Evolutionary conservation across 2,329 filamentous ascomycete genomes (phyloP).

Genomic region (Triangularia verruculosa): DNA sequence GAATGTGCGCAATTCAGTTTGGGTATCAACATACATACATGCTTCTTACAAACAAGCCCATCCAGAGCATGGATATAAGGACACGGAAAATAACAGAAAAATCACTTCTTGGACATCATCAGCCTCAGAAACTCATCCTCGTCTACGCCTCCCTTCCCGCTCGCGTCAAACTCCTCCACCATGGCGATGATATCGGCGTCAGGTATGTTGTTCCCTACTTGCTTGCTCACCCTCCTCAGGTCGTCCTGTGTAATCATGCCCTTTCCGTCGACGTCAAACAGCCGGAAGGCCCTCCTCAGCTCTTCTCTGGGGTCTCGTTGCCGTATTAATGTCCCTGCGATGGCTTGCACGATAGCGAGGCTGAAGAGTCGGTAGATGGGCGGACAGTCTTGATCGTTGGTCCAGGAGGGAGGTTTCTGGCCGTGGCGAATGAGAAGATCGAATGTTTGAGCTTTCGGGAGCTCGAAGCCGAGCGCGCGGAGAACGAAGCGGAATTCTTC

Average conservation of each 20-base stretch:
- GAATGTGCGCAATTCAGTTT: background rate
- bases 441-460: conserved; percentile 82
- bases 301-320: conserved; percentile 86
- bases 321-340: conserved; percentile 77
- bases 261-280: conserved; percentile 92
- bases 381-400: conserved; percentile 50
- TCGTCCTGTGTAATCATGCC: conserved; percentile 88
- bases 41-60: background rate
- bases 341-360: conserved; percentile 67
- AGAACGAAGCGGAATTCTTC: conserved; percentile 97
- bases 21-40: conserved; percentile 1
- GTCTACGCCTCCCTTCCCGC: conserved; percentile 79
- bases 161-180: conserved; percentile 97
- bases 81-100: background rate
- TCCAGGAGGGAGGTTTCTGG: conserved; percentile 62
- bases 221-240: conserved; percentile 79
- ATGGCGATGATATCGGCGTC: conserved; percentile 92
- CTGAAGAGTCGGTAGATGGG: conserved; percentile 70
- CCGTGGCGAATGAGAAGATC: conserved; percentile 78
- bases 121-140: conserved; percentile 68
- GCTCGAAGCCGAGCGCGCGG: conserved; percentile 90
- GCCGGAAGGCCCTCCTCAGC: conserved; percentile 82
- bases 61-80: background rate
- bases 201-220: conserved; percentile 87
- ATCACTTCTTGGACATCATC: conserved; percentile 43